These are phyloP conservation scores for Epichloe baconii DNA, from an alignment of 2,329 filamentous ascomycete genomes.

Conservation along the genomic window DNA sequence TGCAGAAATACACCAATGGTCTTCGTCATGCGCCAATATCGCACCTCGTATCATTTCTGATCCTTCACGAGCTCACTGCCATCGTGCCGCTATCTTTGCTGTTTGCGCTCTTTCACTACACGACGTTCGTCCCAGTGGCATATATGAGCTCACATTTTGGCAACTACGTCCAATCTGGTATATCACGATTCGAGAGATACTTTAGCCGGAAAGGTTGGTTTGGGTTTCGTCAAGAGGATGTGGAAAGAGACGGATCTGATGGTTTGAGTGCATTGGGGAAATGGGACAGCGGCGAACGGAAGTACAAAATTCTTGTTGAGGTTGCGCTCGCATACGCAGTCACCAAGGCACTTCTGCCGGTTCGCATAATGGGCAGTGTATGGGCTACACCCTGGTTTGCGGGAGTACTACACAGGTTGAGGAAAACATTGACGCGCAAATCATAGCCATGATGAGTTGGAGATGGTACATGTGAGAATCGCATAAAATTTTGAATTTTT, in stretches of 20 bases:
- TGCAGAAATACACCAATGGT: conserved; percentile 55
- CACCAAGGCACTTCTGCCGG: conserved; percentile 71
- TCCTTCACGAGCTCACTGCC: conserved; percentile 87
- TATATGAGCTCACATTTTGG: conserved; percentile 39
- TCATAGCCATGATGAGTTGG: conserved; percentile 7
- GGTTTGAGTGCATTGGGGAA: conserved; percentile 18
- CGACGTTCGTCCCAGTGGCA: conserved; percentile 52
- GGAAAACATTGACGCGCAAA: conserved; percentile 17
- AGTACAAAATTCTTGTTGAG: conserved; percentile 47
- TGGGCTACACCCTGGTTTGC: conserved; percentile 94
- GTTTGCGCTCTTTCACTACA: conserved; percentile 67
- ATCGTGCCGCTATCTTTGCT: conserved; percentile 66
- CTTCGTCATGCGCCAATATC: conserved; percentile 67
- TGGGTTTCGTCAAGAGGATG: conserved; percentile 34
- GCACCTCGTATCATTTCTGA: conserved; percentile 72
- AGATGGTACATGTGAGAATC: neutral
- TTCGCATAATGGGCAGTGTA: conserved; percentile 63
- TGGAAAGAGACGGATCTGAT: conserved; percentile 8
- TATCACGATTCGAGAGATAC: conserved; percentile 65
- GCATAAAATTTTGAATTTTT: neutral
- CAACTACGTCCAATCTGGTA: conserved; percentile 43
- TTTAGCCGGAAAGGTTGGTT: conserved; percentile 75
- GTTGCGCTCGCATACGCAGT: conserved; percentile 84
- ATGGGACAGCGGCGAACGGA: conserved; percentile 27
- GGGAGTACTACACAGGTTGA: conserved; percentile 39